Conservation (phyloP, 1,284 basidiomycete genomes). For the Cutaneotrichosporon sp. region DNA sequence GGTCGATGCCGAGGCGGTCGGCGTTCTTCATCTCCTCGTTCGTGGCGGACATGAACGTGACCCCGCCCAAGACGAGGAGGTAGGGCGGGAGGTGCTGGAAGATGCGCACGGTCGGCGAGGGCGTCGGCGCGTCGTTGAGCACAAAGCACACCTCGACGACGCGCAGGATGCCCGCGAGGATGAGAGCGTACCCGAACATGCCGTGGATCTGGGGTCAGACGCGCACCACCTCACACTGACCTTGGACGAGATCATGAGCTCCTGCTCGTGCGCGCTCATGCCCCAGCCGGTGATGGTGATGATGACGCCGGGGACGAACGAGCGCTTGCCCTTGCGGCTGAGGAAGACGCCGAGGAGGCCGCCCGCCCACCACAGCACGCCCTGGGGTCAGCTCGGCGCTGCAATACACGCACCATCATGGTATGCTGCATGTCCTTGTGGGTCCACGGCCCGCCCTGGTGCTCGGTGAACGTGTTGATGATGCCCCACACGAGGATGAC, state of each 20-base stretch:
- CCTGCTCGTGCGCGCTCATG: conserved; percentile 88
- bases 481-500: conserved; percentile 80
- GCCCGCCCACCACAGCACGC: conserved; percentile 82
- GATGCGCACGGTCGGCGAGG: conserved; percentile 55
- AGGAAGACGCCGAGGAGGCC: conserved; percentile 86
- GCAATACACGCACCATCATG: conserved; percentile 55
- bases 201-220: conserved; percentile 65
- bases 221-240: conserved; percentile 55
- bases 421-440: conserved; percentile 93
- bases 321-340: conserved; percentile 78
- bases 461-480: conserved; percentile 94
- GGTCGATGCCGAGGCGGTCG: conserved; percentile 74
- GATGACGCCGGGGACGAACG: conserved; percentile 78
- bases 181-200: conserved; percentile 80
- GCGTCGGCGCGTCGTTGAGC: conserved; percentile 53
- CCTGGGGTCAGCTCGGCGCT: conserved; percentile 47
- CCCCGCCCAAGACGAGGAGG: conserved; percentile 66
- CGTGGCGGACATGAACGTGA: conserved; percentile 84
- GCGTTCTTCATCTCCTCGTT: conserved; percentile 80
- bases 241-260: conserved; percentile 77
- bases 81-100: conserved; percentile 86
- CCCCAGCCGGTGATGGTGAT: conserved; percentile 91
- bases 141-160: conserved; percentile 85
- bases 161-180: conserved; percentile 78
- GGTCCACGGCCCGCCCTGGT: conserved; percentile 76